Conservation (phyloP, 2,329 filamentous ascomycete species). For the Colletotrichum sp. region DNA sequence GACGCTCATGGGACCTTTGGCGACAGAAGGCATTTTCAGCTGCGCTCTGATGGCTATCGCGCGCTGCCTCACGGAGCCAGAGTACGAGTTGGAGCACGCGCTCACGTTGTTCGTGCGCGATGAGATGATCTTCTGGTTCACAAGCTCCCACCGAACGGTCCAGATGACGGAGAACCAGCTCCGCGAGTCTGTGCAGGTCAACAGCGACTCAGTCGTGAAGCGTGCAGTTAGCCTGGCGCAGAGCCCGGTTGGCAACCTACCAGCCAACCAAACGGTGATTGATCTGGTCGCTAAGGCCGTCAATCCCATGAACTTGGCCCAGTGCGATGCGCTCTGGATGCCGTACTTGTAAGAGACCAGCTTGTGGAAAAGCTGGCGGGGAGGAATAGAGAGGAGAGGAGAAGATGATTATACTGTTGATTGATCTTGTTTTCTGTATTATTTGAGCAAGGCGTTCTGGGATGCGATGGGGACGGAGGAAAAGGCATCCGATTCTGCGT, state of each 20-base stretch:
- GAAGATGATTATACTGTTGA: neutral
- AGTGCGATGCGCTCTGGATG: conserved; percentile 97
- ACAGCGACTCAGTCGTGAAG: conserved; percentile 92
- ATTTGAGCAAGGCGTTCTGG: conserved; percentile 20
- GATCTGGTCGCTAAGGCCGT: conserved; percentile 93
- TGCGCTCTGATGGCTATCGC: conserved; percentile 96
- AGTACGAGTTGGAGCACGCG: conserved; percentile 91
- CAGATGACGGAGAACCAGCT: conserved; percentile 67
- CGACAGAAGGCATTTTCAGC: conserved; percentile 96
- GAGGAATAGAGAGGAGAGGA: neutral
- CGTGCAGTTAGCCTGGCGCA: conserved; percentile 85
- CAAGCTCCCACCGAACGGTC: conserved; percentile 71
- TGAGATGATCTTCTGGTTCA: conserved; percentile 98
- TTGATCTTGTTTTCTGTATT: neutral
- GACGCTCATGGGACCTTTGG: conserved; percentile 92
- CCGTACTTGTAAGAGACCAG: conserved; percentile 73
- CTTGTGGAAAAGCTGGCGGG: neutral
- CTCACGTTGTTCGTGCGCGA: conserved; percentile 94
- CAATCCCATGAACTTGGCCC: conserved; percentile 86
- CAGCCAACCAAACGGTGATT: conserved; percentile 96
- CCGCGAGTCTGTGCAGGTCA: conserved; percentile 80
- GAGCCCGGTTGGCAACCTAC: conserved; percentile 78
- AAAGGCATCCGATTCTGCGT: neutral
- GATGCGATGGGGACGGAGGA: neutral
- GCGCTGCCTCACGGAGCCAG: conserved; percentile 87